Conservation (phyloP, 2,329 filamentous ascomycete species). For the Pseudophaeomoniella oleicola region DNA sequence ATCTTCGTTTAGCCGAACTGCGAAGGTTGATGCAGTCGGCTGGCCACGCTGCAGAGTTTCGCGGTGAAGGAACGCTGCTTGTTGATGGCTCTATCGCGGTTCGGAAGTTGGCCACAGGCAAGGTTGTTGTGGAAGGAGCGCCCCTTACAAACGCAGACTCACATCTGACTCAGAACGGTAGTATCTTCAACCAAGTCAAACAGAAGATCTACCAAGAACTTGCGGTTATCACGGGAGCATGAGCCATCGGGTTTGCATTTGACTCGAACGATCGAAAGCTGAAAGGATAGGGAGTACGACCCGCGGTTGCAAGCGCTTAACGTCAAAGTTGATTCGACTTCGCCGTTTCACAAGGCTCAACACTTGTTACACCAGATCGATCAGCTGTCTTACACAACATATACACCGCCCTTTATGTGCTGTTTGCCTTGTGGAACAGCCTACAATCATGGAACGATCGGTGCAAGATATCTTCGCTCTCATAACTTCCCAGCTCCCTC, state of each 20-base stretch:
- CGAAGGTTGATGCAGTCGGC: slow-evolving; percentile 67
- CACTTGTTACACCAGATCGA: no score
- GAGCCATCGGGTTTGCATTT: no score
- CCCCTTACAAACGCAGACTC: slow-evolving; percentile 36
- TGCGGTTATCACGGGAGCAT: slow-evolving; percentile 72
- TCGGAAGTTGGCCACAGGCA: slow-evolving; percentile 71
- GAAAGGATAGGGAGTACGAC: no score
- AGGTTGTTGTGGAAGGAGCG: slow-evolving; percentile 73
- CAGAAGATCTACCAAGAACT: slow-evolving; percentile 85
- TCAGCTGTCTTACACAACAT: no score
- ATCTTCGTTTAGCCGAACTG: slow-evolving; percentile 76
- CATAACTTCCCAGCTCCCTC: neutral
- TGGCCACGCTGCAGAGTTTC: slow-evolving; percentile 80
- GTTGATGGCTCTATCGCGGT: slow-evolving; percentile 83
- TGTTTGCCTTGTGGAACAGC: neutral
- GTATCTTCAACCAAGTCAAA: slow-evolving; percentile 75
- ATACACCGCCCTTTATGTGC: neutral
- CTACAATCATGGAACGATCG: slow-evolving; percentile 1
- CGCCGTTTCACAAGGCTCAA: no score
- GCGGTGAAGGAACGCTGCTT: slow-evolving; percentile 80
- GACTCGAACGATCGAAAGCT: no score
- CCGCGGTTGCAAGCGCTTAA: no score
- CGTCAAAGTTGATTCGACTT: no score
- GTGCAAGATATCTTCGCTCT: neutral
- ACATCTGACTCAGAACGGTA: slow-evolving; percentile 34